Conservation (phyloP, 306 rosid species). For the Datisca glomerata region DNA sequence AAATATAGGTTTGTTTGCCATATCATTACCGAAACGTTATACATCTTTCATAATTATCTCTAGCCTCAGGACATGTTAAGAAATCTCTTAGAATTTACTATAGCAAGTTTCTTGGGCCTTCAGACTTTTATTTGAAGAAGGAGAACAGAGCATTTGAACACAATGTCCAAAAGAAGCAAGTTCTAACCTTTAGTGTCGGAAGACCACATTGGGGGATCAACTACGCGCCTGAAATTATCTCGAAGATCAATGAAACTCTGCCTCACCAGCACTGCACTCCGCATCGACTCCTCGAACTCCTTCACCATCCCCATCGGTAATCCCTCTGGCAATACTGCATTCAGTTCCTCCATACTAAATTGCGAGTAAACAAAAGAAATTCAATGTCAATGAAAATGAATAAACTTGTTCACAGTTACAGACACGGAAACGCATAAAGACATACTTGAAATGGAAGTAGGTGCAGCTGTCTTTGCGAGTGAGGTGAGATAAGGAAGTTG, state of each 20-base stretch:
- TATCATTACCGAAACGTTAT: too few relatives aligned
- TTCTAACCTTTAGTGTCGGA: conserved; percentile 2
- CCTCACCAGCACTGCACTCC: conserved; percentile 61
- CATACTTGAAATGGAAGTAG: conserved; percentile 62
- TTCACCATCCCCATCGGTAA: conserved; percentile 64
- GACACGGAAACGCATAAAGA: background rate
- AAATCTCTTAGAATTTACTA: too few relatives aligned
- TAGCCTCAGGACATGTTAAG: too few relatives aligned
- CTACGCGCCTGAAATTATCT: conserved; percentile 59
- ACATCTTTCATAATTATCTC: too few relatives aligned
- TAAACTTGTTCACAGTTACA: background rate
- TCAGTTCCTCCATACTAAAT: conserved; percentile 28
- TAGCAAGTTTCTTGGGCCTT: too few relatives aligned
- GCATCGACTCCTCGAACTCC: conserved; percentile 81
- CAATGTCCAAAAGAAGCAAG: background rate
- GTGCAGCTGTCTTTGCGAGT: conserved; percentile 33
- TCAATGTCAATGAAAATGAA: background rate
- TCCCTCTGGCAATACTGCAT: conserved; percentile 64
- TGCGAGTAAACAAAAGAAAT: background rate
- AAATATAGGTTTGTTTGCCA: too few relatives aligned
- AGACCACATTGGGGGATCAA: conserved; percentile 64
- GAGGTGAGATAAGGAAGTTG: conserved; percentile 46
- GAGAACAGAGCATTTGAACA: too few relatives aligned
- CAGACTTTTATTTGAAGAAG: too few relatives aligned
- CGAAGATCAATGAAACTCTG: conserved; percentile 77